Conservation (phyloP, 129 eudicot species). For the Chrysanthemum makinoi region DNA sequence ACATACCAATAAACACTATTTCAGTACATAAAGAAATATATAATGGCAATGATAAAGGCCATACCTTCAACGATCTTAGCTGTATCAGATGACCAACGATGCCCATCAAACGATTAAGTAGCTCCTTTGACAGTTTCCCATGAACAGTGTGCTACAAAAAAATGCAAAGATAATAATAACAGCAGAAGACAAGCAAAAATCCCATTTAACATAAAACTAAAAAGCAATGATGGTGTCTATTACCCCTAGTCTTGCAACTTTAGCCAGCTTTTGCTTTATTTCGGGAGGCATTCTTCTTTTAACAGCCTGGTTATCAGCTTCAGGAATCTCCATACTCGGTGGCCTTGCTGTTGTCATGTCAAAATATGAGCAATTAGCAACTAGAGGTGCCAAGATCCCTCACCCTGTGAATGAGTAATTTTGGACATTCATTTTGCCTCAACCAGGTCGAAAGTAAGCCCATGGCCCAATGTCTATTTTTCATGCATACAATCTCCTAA, state of each 20-base stretch:
- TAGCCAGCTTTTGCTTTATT: conserved; percentile 91
- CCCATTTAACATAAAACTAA: background rate
- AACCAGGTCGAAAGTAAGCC: no score
- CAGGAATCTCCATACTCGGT: conserved; percentile 69
- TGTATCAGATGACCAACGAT: conserved; percentile 94
- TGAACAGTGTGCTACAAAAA: conserved; percentile 69
- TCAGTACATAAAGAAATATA: background rate
- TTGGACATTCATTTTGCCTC: no score
- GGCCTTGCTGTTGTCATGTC: conserved; percentile 73
- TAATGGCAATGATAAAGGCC: conserved; percentile 13
- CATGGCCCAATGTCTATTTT: no score
- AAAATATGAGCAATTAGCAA: conserved; percentile 9
- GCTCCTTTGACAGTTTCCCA: conserved; percentile 81
- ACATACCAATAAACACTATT: background rate
- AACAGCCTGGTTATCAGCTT: conserved; percentile 77
- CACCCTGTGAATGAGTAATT: background rate
- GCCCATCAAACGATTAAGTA: conserved; percentile 82
- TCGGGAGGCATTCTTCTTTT: conserved; percentile 92
- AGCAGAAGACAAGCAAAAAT: background rate
- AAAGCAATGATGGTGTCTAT: background rate
- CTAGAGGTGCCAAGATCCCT: background rate
- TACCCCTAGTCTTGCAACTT: conserved; percentile 97
- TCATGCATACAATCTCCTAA: no score
- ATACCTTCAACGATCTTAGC: conserved; percentile 87
- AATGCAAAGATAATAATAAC: conserved; percentile 9